Conservation (phyloP, 305 asterid species). For the Rubia occidens region DNA sequence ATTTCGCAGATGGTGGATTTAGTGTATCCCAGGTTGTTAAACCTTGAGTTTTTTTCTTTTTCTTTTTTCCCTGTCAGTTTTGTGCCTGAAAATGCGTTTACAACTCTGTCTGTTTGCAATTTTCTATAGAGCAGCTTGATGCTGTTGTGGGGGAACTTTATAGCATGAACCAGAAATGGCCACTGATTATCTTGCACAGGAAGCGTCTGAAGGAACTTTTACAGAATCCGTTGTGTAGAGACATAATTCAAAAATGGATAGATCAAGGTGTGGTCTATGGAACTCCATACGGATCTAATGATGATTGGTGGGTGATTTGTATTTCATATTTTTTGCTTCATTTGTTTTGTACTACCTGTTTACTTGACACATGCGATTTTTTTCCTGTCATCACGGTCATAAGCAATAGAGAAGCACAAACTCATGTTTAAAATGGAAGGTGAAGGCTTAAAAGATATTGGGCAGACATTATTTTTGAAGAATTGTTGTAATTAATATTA, state of each 20-base stretch:
- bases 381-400: neutral
- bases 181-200: slow-evolving; percentile 71
- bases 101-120: slow-evolving; percentile 12
- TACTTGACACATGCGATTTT: neutral
- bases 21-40: slow-evolving; percentile 67
- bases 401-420: neutral
- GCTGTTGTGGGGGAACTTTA: slow-evolving; percentile 73
- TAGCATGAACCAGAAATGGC: slow-evolving; percentile 52
- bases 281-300: slow-evolving; percentile 93
- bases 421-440: neutral
- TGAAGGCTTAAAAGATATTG: neutral
- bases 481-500: neutral
- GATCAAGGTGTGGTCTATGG: slow-evolving; percentile 55
- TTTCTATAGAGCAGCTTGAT: slow-evolving; percentile 79
- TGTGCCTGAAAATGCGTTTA: neutral
- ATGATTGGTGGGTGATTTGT: slow-evolving; percentile 54
- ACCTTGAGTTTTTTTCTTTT: slow-evolving; percentile 4
- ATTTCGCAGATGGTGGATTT: slow-evolving; percentile 83
- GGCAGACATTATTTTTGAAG: no score
- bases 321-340: neutral
- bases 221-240: slow-evolving; percentile 62
- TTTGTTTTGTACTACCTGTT: neutral
- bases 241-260: slow-evolving; percentile 62
- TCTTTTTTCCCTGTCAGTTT: slow-evolving; percentile 1
- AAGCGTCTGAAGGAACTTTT: slow-evolving; percentile 64